Evolutionary conservation across 129 eudicot species (phyloP), one percentile per base, ranked within the genome.

Genomic region (Calendula officinalis): DNA sequence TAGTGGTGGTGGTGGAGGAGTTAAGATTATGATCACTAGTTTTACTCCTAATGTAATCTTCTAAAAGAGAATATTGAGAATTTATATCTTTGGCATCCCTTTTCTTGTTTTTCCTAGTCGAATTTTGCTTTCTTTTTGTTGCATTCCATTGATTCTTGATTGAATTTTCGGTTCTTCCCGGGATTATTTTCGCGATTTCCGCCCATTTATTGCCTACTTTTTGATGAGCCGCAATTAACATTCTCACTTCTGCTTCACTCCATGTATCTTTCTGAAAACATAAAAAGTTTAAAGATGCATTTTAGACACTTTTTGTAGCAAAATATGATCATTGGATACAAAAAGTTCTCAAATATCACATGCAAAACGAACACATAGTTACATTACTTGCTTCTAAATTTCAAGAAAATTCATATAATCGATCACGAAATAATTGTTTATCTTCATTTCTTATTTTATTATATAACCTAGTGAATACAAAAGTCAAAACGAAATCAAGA

Each of bases 101-200:
- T 68, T 60, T 84, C 66, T 77, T 80, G 71, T 35, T 63, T 52
- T 70, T 84, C 48, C 77, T 81, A 68, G 63, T 53, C 0, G 88
- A 75, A 59, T 78, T 78, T 50, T 87, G 86, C 66, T 82, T 81
- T 60, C 95, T 78, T 66, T 81, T 87, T 8, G 95, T 84, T 0
- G 95, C 95, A 57, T 84, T 87, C 95, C 95, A 87, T 56, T 87
- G 90, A 34, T 87, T 87, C 66, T 87, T 87, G 16, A 87, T 84
- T 5, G 91, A 67, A 9, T 87, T 87, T 70, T 87, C 95, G 3
- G 86, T 87, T 59, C 95, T 79, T 27, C 95, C 91, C 0, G 95
- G 91, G 54, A 87, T 81, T 43, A 75, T 3, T 41, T 79, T 79
- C 4, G 95, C 91, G 2, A 87, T 87, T 74, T 81, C 86, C 4